Evolutionary conservation across 2,329 filamentous ascomycete species (phyloP).

Genomic region (Trichophyton rubrum): DNA sequence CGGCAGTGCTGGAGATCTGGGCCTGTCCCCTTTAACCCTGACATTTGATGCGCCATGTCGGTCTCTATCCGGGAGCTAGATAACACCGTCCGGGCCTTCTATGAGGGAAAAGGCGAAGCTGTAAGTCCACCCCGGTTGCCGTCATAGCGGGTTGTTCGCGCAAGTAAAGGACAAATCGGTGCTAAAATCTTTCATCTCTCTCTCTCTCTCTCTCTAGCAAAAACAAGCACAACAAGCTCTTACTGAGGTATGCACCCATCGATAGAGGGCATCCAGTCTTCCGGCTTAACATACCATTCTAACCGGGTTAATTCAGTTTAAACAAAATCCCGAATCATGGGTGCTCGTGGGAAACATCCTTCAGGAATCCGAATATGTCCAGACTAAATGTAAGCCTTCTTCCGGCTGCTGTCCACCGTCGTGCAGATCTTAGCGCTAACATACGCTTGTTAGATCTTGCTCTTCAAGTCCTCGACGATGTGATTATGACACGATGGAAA

Average conservation of each 20-base stretch:
- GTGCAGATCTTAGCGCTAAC: slow-evolving; percentile 14
- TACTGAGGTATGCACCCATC: slow-evolving; percentile 59
- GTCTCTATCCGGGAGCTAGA: slow-evolving; percentile 86
- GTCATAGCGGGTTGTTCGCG: neutral
- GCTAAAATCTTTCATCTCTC: slow-evolving; percentile 31
- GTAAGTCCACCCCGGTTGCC: slow-evolving; percentile 41
- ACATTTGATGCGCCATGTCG: slow-evolving; percentile 39
- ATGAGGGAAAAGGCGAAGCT: slow-evolving; percentile 88
- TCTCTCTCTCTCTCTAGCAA: slow-evolving; percentile 51
- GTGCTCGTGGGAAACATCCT: slow-evolving; percentile 94
- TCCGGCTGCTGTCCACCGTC: neutral
- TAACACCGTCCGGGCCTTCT: slow-evolving; percentile 90
- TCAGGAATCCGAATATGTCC: slow-evolving; percentile 78
- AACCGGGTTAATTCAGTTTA: slow-evolving; percentile 48
- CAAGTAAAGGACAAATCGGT: slow-evolving; percentile 5
- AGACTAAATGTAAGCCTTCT: slow-evolving; percentile 77
- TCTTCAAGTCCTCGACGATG: slow-evolving; percentile 91
- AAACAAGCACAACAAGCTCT: slow-evolving; percentile 86
- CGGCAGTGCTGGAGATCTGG: neutral
- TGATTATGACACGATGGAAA: slow-evolving; percentile 99
- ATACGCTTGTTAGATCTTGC: slow-evolving; percentile 55
- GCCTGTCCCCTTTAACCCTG: neutral
- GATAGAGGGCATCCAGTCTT: slow-evolving; percentile 12
- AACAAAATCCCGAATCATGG: slow-evolving; percentile 97
- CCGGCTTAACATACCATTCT: slow-evolving; percentile 11